phyloP scores from a whole-genome alignment of 768 basidiomycete species.

The Xerocomellus intermedius region DNA sequence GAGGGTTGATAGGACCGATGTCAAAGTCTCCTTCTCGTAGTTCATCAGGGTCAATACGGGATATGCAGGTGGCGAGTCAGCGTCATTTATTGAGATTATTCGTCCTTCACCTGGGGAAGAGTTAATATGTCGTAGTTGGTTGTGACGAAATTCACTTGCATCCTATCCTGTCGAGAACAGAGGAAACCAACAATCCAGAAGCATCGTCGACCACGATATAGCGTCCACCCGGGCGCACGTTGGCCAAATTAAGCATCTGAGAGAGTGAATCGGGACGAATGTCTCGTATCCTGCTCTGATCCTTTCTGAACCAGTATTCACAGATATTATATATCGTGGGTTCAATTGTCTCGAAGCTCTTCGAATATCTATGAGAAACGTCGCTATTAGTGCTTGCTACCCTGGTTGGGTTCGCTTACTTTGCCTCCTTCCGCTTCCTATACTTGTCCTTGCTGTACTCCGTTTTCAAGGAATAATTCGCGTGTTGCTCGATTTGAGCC shows the following conservation, averaged over 20 bases:
- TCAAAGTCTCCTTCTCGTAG: conserved; percentile 56
- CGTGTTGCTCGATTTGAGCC: conserved; percentile 89
- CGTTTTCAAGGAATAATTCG: conserved; percentile 90
- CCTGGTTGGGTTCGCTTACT: conserved; percentile 49
- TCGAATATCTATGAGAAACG: conserved; percentile 64
- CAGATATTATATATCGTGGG: conserved; percentile 87
- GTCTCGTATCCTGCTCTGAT: conserved; percentile 76
- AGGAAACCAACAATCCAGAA: conserved; percentile 83
- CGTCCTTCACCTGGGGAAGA: conserved; percentile 64
- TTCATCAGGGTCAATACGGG: conserved; percentile 85
- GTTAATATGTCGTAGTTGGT: background rate
- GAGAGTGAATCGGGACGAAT: conserved; percentile 86
- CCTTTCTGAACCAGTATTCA: conserved; percentile 86
- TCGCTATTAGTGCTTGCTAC: background rate
- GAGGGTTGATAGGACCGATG: conserved; percentile 59
- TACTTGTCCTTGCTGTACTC: conserved; percentile 99
- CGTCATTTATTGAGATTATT: conserved; percentile 81
- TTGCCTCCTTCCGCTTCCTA: conserved; percentile 93
- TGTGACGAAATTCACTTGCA: conserved; percentile 41
- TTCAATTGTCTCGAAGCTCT: conserved; percentile 81
- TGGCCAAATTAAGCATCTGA: conserved; percentile 82
- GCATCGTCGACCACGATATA: conserved; percentile 91
- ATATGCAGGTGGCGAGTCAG: conserved; percentile 91
- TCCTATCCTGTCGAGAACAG: conserved; percentile 83
- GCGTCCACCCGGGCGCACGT: conserved; percentile 81